phyloP scores from a whole-genome alignment of 1,139 yeast genomes.

The Suhomyces kunorum region DNA sequence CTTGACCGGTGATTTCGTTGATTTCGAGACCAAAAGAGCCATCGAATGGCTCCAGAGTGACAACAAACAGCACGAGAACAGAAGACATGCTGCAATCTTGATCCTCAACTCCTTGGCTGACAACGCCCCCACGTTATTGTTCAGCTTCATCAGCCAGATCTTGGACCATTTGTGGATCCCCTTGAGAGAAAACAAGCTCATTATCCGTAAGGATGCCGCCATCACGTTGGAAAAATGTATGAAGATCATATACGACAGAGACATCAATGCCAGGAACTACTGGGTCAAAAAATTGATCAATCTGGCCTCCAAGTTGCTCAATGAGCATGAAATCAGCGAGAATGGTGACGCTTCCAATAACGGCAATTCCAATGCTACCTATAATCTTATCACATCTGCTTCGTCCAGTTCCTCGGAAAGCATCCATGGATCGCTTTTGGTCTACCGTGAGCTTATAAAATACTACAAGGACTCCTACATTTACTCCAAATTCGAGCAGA shows the following conservation, averaged over 20 bases:
- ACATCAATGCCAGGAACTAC: slow-evolving; percentile 63
- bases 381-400: slow-evolving; percentile 29
- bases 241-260: slow-evolving; percentile 76
- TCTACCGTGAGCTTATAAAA: slow-evolving; percentile 75
- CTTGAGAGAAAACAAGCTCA: slow-evolving; percentile 71
- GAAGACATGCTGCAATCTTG: slow-evolving; percentile 89
- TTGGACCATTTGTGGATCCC: slow-evolving; percentile 88
- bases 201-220: slow-evolving; percentile 83
- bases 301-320: slow-evolving; percentile 48
- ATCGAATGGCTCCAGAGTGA: slow-evolving; percentile 85
- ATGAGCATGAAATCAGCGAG: slow-evolving; percentile 22
- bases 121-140: slow-evolving; percentile 82
- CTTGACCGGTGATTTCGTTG: slow-evolving; percentile 88
- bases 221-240: slow-evolving; percentile 76
- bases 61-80: slow-evolving; percentile 72
- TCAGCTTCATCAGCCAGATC: slow-evolving; percentile 75
- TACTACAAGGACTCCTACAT: slow-evolving; percentile 59
- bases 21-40: slow-evolving; percentile 85
- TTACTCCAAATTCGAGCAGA: slow-evolving; percentile 61
- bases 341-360: slow-evolving; percentile 11
- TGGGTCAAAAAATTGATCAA: slow-evolving; percentile 77
- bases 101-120: slow-evolving; percentile 82
- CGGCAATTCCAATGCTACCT: slow-evolving; percentile 23
- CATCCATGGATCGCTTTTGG: slow-evolving; percentile 83
- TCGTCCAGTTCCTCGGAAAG: slow-evolving; percentile 56